Base-by-base conservation (phyloP, 495 filamentous ascomycete genomes). In the Penicillium flavigenum region DNA sequence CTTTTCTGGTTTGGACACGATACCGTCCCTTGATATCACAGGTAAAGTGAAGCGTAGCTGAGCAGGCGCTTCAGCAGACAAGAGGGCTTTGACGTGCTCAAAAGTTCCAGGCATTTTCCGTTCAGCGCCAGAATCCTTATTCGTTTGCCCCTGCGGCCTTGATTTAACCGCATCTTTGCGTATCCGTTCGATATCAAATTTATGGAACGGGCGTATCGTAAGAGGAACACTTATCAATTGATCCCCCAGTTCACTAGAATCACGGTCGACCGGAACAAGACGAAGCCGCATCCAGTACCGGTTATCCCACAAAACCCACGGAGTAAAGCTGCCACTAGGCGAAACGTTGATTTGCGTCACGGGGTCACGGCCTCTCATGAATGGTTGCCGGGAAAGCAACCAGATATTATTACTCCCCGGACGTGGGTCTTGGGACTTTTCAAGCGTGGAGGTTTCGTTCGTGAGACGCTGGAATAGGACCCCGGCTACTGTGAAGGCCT, bases 221-320 rank as follows among this genome's bases (percentile, higher is more conserved):
- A 87, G 24, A 3, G 63, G 51, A 14, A 70, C 0, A 16, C 14
- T 38, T 57, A 31, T 12, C 24, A 44, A 24, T 22, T 17, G 10
- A 29, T 47, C 51, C 12, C 19, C 10, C 4, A 53, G 5, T 17
- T 14, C 16, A 31, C 2, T 36, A 2, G 24, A 12, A 8, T 53
- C 38, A 5, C 20, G 12, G 11, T 56, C 29, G 24, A 51, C 45
- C 4, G 63, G 58, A 44, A 16, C 26, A 14, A 66, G 10, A 53
- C 65, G 60, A 11, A 91, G 41, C 4, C 85, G 81, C 36, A 96
- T 72, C 93, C 93, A 98, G 74, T 81, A 96, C 9, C 93, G 82
- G 10, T 87, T 82, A 67, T 98, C 93, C 82, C 85, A 96, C 1
- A 94, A 74, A 3, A 32, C 59, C 72, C 75, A 73, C 1, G 63